A percentile compares a stretch with the other conserved stretches of the same genome.
Conservation (phyloP, 1,284 basidiomycete genomes). For the Apiotrichum montevideense region DNA sequence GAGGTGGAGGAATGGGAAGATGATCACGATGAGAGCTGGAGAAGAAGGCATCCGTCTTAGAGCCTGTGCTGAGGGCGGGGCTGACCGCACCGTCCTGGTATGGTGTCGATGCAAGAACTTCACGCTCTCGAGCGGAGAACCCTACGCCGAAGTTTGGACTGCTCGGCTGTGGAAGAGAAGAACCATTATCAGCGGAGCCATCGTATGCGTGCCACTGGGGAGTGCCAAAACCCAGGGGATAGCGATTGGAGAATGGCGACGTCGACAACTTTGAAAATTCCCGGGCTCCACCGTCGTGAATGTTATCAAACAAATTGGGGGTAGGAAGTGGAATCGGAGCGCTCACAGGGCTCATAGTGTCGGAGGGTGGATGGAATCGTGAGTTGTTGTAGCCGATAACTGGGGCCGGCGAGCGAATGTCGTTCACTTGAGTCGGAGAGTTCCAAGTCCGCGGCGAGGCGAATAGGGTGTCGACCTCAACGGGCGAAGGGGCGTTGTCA, state of each 20-base stretch:
- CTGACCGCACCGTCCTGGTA: conserved; percentile 8
- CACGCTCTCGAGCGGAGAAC: not conserved
- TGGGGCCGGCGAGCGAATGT: not conserved
- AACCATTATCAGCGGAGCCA: not conserved
- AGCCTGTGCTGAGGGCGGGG: conserved; percentile 30
- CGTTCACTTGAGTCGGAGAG: not conserved
- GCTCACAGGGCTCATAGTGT: not conserved
- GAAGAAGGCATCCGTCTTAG: conserved; percentile 42
- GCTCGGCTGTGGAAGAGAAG: not conserved
- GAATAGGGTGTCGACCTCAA: not conserved
- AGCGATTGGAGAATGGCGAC: not conserved
- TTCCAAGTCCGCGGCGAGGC: not conserved
- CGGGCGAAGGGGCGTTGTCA: conserved; percentile 10
- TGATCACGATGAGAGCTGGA: conserved; percentile 14
- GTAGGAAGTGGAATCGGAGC: not conserved
- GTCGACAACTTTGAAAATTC: not conserved
- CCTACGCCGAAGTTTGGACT: not conserved
- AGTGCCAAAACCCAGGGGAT: not conserved
- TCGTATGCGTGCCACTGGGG: not conserved
- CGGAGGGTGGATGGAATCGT: not conserved
- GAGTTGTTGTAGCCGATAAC: not conserved
- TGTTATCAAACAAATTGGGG: not conserved
- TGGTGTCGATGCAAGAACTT: not conserved
- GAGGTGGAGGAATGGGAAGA: conserved; percentile 33
- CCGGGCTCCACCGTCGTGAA: not conserved